Conservation (phyloP, 2,329 filamentous ascomycete species). For the Emericellopsis cladophorae region DNA sequence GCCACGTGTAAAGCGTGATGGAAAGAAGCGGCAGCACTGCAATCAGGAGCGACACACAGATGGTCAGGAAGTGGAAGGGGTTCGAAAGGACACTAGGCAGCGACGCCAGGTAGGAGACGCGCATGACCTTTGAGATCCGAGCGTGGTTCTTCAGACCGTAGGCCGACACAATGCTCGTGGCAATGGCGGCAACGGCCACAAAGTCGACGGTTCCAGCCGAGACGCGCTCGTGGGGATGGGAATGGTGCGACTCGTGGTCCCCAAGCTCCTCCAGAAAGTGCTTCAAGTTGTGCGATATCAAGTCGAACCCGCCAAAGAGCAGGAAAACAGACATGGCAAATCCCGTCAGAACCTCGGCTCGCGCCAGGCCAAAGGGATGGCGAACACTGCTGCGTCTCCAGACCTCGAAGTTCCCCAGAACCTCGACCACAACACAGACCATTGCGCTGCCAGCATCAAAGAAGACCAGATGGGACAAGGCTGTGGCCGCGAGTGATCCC, state of each 20-base stretch:
- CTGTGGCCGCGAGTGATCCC: conserved; percentile 81
- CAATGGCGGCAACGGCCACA: conserved; percentile 69
- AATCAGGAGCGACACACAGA: conserved; percentile 73
- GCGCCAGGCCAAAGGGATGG: conserved; percentile 86
- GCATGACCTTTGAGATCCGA: conserved; percentile 83
- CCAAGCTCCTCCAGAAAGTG: conserved; percentile 63
- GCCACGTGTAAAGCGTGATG: conserved; percentile 66
- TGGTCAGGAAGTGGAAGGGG: conserved; percentile 85
- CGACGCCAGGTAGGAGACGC: conserved; percentile 68
- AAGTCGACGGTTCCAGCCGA: conserved; percentile 68
- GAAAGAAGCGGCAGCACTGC: conserved; percentile 73
- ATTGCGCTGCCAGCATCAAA: conserved; percentile 91
- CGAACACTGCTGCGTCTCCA: conserved; percentile 89
- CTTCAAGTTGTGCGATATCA: conserved; percentile 87
- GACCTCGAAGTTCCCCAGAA: conserved; percentile 92
- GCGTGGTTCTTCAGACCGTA: conserved; percentile 83
- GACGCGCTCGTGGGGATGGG: conserved; percentile 51
- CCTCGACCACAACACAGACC: conserved; percentile 83
- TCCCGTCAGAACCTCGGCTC: conserved; percentile 85
- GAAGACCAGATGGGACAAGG: conserved; percentile 83
- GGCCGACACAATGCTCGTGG: conserved; percentile 74
- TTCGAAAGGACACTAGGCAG: conserved; percentile 84
- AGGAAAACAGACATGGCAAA: conserved; percentile 94
- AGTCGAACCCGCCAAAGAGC: conserved; percentile 93
- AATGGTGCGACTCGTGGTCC: conserved; percentile 58